Conservation (phyloP, 106 monocot genomes). For the Alisma plantagoaquatica region DNA sequence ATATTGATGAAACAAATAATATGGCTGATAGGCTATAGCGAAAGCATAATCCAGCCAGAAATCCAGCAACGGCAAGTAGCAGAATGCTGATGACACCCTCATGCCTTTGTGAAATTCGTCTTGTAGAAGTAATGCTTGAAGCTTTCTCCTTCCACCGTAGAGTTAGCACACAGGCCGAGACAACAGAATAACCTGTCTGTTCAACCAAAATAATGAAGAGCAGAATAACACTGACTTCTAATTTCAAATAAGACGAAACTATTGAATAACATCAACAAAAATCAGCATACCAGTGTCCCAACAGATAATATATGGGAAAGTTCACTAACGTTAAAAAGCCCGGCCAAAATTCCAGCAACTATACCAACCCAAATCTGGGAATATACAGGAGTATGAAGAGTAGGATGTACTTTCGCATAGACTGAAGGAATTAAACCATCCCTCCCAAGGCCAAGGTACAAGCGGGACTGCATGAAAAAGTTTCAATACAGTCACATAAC, state of each 20-base stretch:
- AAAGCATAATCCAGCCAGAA: constrained; percentile 66
- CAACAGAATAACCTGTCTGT: constrained; percentile 99
- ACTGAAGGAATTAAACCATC: constrained; percentile 83
- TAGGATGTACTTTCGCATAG: constrained; percentile 82
- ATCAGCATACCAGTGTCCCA: constrained; percentile 65
- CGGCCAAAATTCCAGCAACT: constrained; percentile 75
- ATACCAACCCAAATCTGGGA: constrained; percentile 91
- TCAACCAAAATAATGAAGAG: not conserved
- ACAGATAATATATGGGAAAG: constrained; percentile 99
- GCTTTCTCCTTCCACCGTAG: constrained; percentile 73
- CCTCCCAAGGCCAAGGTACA: constrained; percentile 95
- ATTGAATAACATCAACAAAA: too few species aligned
- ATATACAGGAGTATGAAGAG: constrained; percentile 73
- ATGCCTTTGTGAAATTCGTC: constrained; percentile 32
- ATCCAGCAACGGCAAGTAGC: constrained; percentile 60
- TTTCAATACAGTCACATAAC: not conserved
- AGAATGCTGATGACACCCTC: constrained; percentile 70
- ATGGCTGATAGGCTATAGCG: constrained; percentile 48
- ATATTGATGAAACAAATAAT: constrained; percentile 21
- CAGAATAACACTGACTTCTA: too few species aligned
- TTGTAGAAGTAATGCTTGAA: constrained; percentile 20
- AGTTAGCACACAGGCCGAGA: constrained; percentile 83
- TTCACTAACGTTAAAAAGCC: constrained; percentile 73
- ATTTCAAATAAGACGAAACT: too few species aligned
- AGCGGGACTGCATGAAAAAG: constrained; percentile 53